Evolutionary conservation across 2,329 filamentous ascomycete species (phyloP).

Genomic region (Claviceps fusiformis): DNA sequence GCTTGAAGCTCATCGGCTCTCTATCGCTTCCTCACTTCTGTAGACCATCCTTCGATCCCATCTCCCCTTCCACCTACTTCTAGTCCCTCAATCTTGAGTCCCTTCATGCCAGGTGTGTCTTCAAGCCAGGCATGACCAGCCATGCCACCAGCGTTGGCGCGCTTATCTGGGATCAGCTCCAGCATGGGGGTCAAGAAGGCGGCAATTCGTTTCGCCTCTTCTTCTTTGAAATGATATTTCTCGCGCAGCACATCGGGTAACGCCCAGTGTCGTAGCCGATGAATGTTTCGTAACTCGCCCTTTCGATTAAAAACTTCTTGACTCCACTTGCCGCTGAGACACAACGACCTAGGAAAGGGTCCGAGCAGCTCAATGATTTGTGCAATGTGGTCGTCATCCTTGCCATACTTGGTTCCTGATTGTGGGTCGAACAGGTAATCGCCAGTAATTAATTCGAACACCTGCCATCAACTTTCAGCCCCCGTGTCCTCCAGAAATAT

Average conservation of each 20-base stretch:
- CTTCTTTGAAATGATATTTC: slow-evolving; percentile 86
- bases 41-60: slow-evolving; percentile 87
- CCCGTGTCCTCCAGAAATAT: neutral
- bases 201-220: slow-evolving; percentile 64
- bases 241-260: slow-evolving; percentile 84
- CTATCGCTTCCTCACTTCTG: slow-evolving; percentile 73
- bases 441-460: slow-evolving; percentile 93
- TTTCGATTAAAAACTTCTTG: slow-evolving; percentile 98
- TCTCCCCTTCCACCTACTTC: slow-evolving; percentile 73
- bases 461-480: slow-evolving; percentile 33
- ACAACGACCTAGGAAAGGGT: slow-evolving; percentile 82
- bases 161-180: slow-evolving; percentile 72
- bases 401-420: slow-evolving; percentile 96
- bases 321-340: slow-evolving; percentile 88
- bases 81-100: slow-evolving; percentile 56
- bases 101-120: slow-evolving; percentile 80
- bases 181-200: slow-evolving; percentile 86
- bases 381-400: slow-evolving; percentile 97
- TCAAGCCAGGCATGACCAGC: slow-evolving; percentile 70
- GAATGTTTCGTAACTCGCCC: slow-evolving; percentile 93
- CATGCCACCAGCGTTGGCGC: slow-evolving; percentile 95
- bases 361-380: slow-evolving; percentile 97
- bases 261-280: slow-evolving; percentile 90
- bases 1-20: slow-evolving; percentile 7
- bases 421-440: slow-evolving; percentile 98